Evolutionary conservation across 306 rosid species (phyloP).

Genomic region (Pyrus betulifolia): DNA sequence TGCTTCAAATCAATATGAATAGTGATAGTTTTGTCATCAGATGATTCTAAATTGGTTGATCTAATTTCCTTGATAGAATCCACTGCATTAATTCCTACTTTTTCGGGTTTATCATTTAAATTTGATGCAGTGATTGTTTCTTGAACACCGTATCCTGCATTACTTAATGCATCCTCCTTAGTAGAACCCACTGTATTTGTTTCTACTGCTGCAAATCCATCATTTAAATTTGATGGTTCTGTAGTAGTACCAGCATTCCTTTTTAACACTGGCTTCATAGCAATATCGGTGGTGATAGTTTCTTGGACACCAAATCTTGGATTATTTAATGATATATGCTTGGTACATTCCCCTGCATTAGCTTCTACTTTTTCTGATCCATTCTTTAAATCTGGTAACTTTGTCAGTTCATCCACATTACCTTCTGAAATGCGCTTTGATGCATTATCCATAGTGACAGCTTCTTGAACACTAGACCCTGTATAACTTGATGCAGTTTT

Average conservation of each 20-base stretch:
- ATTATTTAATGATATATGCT: background rate
- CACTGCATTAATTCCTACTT: conserved; percentile 20
- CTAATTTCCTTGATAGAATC: background rate
- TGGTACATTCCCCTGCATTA: background rate
- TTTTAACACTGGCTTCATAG: background rate
- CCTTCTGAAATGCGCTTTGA: background rate
- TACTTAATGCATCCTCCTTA: background rate
- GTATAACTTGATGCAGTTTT: background rate
- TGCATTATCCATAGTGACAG: background rate
- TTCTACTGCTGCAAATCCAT: background rate
- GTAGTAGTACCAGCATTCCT: background rate
- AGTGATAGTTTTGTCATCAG: background rate
- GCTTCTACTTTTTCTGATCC: background rate
- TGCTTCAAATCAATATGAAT: conserved; percentile 24
- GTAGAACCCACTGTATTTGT: background rate
- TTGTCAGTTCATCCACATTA: background rate
- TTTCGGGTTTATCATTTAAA: background rate
- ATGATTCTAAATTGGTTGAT: background rate
- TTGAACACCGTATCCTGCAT: background rate
- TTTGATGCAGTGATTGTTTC: background rate
- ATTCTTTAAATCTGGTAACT: background rate
- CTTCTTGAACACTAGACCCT: conserved; percentile 24
- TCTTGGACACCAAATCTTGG: background rate
- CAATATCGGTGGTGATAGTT: background rate
- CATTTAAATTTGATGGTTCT: background rate